Base-by-base conservation (phyloP, 306 rosid species). In the Prunus mongolica region DNA sequence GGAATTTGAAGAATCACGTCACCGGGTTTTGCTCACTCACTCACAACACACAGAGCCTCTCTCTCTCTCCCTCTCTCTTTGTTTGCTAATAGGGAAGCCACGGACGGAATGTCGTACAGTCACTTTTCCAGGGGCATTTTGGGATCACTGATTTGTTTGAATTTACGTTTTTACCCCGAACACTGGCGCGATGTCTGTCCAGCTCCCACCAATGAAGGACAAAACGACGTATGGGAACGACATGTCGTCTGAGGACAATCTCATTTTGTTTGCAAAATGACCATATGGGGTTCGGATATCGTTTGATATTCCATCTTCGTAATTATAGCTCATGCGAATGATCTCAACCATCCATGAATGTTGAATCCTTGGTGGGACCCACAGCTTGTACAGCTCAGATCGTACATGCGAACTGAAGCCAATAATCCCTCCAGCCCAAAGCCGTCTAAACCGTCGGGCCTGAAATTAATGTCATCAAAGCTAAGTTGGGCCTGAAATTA, bases 1-100 rank as follows among this genome's bases (percentile, higher is more conserved):
- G 86, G 91, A 85, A 91, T 81, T 87, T 60, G 70, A 65, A 74
- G 85, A 80, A 87, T 79, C 84, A 30, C 65, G 85, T 79, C 83
- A 45, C 65, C 27, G 20, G 6, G 28, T 9, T 3, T 79, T 70
- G 80, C 89, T 71, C 77, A 12, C 52, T 47, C 52, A 12, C 52
- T 13, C 52, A 47, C 81, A 72, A 57, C 8, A 34, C 41, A 34
- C 41, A 34, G 8, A 34, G 41, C 41, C 62, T 74, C 76, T 54
- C 50, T 12, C 75, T 3, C 64, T 32, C 71, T 73, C 62, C 16
- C 27, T 16, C 67, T 22, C 76, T 75, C 61, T 78, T 70, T 38
- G 65, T 44, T 24, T 19, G 24, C 3, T 1, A 22, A 15, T 60
- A 12, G 1, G 6, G 3, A 20, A 45, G 57, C 46, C 69, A 57